Evolutionary conservation across 1,284 basidiomycete species (phyloP).

Genomic region (Irpex rosettiformis): DNA sequence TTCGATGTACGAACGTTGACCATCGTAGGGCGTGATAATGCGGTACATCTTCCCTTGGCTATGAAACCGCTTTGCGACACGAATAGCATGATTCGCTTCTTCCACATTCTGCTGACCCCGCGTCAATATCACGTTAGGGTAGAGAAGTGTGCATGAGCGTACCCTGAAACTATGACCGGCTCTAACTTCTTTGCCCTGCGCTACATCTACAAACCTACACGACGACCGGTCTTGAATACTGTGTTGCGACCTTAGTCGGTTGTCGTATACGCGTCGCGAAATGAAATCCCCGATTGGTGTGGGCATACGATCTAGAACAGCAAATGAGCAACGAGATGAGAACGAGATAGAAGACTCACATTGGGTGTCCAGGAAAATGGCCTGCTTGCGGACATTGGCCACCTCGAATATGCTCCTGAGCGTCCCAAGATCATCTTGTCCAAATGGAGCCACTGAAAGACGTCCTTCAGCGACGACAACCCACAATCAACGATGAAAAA

Average conservation of each 20-base stretch:
- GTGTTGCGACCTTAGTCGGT: slow-evolving; percentile 33
- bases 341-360: slow-evolving; percentile 31
- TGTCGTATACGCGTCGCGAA: slow-evolving; percentile 59
- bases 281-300: slow-evolving; percentile 71
- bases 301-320: slow-evolving; percentile 66
- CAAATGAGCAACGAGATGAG: background rate
- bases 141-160: slow-evolving; percentile 15
- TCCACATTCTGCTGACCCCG: background rate
- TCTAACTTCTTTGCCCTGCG: slow-evolving; percentile 34
- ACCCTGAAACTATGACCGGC: slow-evolving; percentile 44
- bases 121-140: background rate
- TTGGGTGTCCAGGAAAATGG: slow-evolving; percentile 38
- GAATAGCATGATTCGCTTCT: slow-evolving; percentile 26
- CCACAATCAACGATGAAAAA: background rate
- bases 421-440: slow-evolving; percentile 36
- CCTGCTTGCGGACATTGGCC: slow-evolving; percentile 31
- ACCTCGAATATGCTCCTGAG: slow-evolving; percentile 46
- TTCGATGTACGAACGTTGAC: slow-evolving; percentile 44
- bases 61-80: background rate
- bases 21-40: slow-evolving; percentile 56
- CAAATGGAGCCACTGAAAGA: slow-evolving; percentile 44
- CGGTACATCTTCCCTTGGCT: slow-evolving; percentile 14
- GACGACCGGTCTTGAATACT: slow-evolving; percentile 27
- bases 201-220: slow-evolving; percentile 42
- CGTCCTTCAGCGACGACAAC: background rate